Evolutionary conservation across 2,329 filamentous ascomycete genomes (phyloP).

Genomic region (Colletotrichum sp.): DNA sequence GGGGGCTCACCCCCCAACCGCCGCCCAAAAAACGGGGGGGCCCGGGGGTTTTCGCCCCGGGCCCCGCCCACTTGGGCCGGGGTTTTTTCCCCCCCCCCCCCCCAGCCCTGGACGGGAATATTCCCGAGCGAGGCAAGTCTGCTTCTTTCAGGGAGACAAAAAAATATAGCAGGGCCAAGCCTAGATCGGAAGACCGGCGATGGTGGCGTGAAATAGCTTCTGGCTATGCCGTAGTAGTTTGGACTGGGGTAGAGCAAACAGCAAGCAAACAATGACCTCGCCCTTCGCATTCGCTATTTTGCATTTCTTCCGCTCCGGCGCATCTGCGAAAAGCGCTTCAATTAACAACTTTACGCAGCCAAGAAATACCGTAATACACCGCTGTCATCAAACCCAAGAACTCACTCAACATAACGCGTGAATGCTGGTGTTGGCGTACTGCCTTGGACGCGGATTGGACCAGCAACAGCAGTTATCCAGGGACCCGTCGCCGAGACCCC

Average conservation of each 20-base stretch:
- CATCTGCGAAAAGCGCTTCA: accelerated
- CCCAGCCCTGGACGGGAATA: neutral
- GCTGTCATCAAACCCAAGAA: neutral
- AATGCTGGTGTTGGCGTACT: neutral
- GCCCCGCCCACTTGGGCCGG: too few relatives aligned
- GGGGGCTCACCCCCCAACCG: too few relatives aligned
- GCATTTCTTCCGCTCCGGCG: neutral
- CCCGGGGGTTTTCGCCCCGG: too few relatives aligned
- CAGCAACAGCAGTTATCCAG: neutral
- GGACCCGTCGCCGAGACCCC: neutral
- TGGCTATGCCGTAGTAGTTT: neutral
- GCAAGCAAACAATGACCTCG: neutral
- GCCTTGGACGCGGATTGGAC: neutral
- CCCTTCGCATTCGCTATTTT: neutral
- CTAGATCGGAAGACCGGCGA: neutral
- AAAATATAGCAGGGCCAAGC: neutral
- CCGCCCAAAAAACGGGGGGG: too few relatives aligned
- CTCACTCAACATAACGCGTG: neutral
- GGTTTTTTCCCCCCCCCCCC: too few relatives aligned
- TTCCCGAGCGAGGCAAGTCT: neutral
- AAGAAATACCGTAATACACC: neutral
- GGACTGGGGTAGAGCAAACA: neutral
- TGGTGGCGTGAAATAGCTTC: neutral
- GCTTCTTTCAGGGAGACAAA: neutral
- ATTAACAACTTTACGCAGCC: neutral